phyloP scores from a whole-genome alignment of 345 rosid genomes.

The Eucalyptus brandiana region DNA sequence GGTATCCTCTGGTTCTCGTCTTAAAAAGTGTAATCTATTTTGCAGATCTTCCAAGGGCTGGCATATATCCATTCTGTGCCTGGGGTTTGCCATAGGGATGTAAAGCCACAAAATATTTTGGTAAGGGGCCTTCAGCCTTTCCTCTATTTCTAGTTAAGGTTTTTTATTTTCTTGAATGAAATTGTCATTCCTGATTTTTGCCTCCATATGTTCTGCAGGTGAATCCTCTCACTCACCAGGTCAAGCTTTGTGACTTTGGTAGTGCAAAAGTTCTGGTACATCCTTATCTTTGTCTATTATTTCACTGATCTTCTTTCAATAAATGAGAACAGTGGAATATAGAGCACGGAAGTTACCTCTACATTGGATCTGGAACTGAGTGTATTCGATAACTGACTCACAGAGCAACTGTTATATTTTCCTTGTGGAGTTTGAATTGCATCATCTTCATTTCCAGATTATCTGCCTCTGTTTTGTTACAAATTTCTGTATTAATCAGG shows the following conservation, averaged over 20 bases:
- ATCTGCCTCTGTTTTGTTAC: not conserved
- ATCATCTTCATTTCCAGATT: not conserved
- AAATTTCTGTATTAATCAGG: not conserved
- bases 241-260: constrained; percentile 46
- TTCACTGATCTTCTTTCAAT: not conserved
- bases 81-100: constrained; percentile 29
- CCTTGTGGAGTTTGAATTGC: not conserved
- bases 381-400: not conserved
- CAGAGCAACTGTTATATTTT: not conserved
- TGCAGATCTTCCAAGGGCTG: constrained; percentile 21
- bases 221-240: constrained; percentile 42
- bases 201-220: constrained; percentile 14
- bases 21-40: not conserved
- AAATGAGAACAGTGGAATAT: not conserved
- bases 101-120: constrained; percentile 31
- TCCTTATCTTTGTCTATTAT: not conserved
- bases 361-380: not conserved
- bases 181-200: not conserved
- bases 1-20: not conserved
- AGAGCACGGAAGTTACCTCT: not conserved
- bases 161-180: not conserved
- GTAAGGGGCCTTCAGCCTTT: not conserved
- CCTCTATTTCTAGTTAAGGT: not conserved
- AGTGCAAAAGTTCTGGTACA: constrained; percentile 52
- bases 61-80: constrained; percentile 23